A percentile compares a stretch with the other conserved stretches of the same genome.
Evolutionary conservation across 2,329 filamentous ascomycete genomes (phyloP).

Genomic region (Penicillium sp.): DNA sequence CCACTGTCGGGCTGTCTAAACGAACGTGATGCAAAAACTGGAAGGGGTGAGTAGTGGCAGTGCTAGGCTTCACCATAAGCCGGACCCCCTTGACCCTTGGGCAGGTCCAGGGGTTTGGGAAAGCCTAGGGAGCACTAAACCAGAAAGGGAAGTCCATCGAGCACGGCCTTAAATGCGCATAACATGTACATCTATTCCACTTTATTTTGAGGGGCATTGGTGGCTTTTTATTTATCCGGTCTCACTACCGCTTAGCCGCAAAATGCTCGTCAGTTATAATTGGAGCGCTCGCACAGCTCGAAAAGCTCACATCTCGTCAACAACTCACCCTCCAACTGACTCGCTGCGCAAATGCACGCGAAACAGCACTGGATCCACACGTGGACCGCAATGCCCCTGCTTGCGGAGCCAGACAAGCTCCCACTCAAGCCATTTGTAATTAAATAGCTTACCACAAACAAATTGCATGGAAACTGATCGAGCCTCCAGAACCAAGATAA

Average conservation of each 20-base stretch:
- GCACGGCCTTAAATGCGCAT: no score
- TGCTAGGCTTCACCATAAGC: no score
- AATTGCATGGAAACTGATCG: constrained; percentile 4
- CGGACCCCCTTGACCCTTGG: no score
- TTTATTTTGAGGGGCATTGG: background rate
- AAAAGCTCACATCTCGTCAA: no score
- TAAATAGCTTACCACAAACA: constrained; percentile 3
- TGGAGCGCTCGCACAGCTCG: background rate
- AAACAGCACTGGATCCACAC: constrained; percentile 1
- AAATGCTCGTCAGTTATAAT: background rate
- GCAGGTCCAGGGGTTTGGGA: no score
- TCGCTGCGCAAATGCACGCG: background rate
- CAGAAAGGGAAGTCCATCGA: no score
- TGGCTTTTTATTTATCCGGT: background rate
- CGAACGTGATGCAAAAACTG: no score
- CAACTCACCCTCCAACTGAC: no score
- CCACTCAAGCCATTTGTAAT: constrained; percentile 57
- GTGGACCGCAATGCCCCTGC: constrained; percentile 39
- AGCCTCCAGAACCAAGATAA: constrained; percentile 51
- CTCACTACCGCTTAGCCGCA: background rate
- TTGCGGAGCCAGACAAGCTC: constrained; percentile 62
- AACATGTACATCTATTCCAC: background rate
- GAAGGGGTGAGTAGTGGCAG: no score
- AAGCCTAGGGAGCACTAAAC: no score
- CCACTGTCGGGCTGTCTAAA: no score